Percentiles rank a stretch among this genome's conserved stretches.
Evolutionary conservation across 169 alveolate species (phyloP).

Genomic region (Plasmodium reichenowi): DNA sequence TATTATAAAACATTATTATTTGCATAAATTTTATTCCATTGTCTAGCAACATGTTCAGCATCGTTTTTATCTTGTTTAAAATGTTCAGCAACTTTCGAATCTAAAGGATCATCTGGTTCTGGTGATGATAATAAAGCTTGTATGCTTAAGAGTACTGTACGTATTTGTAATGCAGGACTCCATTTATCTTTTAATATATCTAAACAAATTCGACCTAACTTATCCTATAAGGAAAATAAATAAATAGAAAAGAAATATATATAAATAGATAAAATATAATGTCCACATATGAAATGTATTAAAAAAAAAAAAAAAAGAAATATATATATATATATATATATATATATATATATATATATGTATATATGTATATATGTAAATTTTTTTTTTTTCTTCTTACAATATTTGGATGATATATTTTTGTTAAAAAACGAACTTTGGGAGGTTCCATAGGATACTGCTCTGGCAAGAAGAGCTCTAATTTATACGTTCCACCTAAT

Average conservation of each 20-base stretch:
- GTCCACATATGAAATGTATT: not conserved
- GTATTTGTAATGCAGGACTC: slow-evolving; percentile 99
- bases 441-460: slow-evolving; percentile 99
- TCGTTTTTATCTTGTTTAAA: slow-evolving; percentile 93
- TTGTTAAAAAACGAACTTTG: slow-evolving; percentile 96
- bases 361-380: slow-evolving; percentile 5
- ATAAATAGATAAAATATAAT: not conserved
- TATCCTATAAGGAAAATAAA: slow-evolving; percentile 85
- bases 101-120: slow-evolving; percentile 98
- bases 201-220: slow-evolving; percentile 98
- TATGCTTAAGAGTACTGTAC: slow-evolving; percentile 97
- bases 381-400: slow-evolving; percentile 77
- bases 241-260: not conserved
- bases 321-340: slow-evolving; percentile 22
- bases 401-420: slow-evolving; percentile 99
- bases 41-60: slow-evolving; percentile 93
- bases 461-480: slow-evolving; percentile 97
- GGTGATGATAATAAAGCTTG: slow-evolving; percentile 98
- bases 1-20: slow-evolving; percentile 63
- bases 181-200: slow-evolving; percentile 99
- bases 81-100: slow-evolving; percentile 96
- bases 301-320: not conserved
- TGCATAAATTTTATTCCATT: slow-evolving; percentile 93
- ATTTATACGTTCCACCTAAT: slow-evolving; percentile 93
- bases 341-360: slow-evolving; percentile 6